Evolutionary conservation across 2,329 filamentous ascomycete genomes (phyloP), one percentile per base, ranked within the genome.

Genomic region (Alternaria sp.): DNA sequence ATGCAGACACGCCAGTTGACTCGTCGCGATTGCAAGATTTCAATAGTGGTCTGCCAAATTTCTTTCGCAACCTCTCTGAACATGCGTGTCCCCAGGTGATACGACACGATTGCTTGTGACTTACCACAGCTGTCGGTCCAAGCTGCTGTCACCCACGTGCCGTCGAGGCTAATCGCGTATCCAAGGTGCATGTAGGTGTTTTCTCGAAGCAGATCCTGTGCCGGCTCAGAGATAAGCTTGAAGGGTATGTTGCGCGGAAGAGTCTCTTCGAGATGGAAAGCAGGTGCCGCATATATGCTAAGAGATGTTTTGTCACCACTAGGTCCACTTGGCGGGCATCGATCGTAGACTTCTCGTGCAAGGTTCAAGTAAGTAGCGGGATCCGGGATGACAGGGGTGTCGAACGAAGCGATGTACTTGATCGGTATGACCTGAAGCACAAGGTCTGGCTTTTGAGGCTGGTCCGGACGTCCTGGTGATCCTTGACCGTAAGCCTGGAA

Each of bases 51-150:
- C 54, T 88, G 85, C 90, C 91, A 94, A 3, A 95, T 90, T 68
- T 93, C 90, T 46, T 85, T 83, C 1, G 87, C 86, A n/a, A 93
- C 81, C 23, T 90, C 86, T 13, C 80, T 80, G 61, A 92, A 85
- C 80, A 66, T 84, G 81, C 77, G 86, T 83, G 60, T 88, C 81
- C 42, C 73, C 3, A 94, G 79, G 67, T 89, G 91, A 75, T 93
- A 94, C 0, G 90, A 89, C 0, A 88, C 85, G 14, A 85, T 90
- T 65, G 88, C 86, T 73, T 93, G 90, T 60, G 90, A 86, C 58
- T 85, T 86, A 2, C 92, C 92, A 26, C 85, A 85, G 65, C 88
- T 91, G 71, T 96, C 91, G 1, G 89, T 91, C 92, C 92, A 96
- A 0, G 90, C 89, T 5, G 87, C 90, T 11, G 88, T 89, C 36